Evolutionary conservation across 306 rosid species (phyloP).

Genomic region (Morella rubra): DNA sequence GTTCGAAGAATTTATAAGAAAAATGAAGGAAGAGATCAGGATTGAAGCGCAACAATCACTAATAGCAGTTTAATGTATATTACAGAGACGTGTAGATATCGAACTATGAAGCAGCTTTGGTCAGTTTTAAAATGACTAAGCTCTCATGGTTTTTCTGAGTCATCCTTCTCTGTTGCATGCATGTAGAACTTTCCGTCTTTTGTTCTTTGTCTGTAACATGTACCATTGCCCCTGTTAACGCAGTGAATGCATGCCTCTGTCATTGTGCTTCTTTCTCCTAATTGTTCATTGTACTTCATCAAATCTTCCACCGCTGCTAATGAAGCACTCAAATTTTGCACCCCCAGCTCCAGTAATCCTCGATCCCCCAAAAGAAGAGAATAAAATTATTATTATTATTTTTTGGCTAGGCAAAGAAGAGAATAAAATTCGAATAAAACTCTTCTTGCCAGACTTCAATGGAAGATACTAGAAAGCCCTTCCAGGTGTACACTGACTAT

Average conservation of each 20-base stretch:
- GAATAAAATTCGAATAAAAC: too few species aligned
- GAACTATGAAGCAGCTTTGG: conserved; percentile 16
- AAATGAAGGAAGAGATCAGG: conserved; percentile 43
- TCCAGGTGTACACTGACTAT: too few species aligned
- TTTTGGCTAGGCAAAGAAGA: too few species aligned
- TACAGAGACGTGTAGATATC: background rate
- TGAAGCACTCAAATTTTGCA: too few species aligned
- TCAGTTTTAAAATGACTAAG: conserved; percentile 27
- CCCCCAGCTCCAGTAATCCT: too few species aligned
- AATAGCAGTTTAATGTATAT: conserved; percentile 40
- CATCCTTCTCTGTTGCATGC: background rate
- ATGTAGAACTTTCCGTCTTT: background rate
- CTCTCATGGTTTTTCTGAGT: background rate
- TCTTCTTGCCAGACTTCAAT: background rate
- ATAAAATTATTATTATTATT: too few species aligned
- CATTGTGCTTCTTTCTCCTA: background rate
- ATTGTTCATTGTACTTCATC: too few species aligned
- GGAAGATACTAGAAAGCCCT: too few species aligned
- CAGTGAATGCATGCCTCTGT: background rate
- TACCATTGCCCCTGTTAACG: background rate
- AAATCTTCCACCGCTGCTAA: too few species aligned
- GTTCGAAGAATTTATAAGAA: conserved; percentile 65
- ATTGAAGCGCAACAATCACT: conserved; percentile 36
- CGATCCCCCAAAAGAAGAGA: too few species aligned
- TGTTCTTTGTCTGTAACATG: background rate